These are phyloP conservation scores for Ilyonectria mors-panacis DNA, from an alignment of 2,329 filamentous ascomycete species.

Conservation along the genomic window DNA sequence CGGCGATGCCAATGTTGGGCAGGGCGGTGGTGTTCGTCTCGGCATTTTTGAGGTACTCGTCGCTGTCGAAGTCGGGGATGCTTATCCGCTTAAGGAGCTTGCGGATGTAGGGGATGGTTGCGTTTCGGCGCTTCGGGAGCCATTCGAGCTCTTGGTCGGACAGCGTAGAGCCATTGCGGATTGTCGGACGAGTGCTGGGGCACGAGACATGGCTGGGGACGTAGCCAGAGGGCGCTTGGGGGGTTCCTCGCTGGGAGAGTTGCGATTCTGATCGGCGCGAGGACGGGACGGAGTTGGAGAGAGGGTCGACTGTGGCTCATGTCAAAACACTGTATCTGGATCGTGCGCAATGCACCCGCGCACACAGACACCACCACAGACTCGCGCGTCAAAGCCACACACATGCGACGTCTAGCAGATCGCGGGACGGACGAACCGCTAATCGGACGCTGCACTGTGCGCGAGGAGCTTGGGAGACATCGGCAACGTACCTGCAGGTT, in stretches of 20 bases:
- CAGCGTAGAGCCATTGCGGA: conserved; percentile 74
- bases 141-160: conserved; percentile 81
- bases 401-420: background rate
- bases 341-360: conserved; percentile 15
- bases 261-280: conserved; percentile 23
- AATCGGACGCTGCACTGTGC: background rate
- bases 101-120: conserved; percentile 82
- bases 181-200: conserved; percentile 76
- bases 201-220: conserved; percentile 78
- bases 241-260: conserved; percentile 47
- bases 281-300: conserved; percentile 27
- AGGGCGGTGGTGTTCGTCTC: conserved; percentile 53
- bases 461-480: background rate
- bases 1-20: conserved; percentile 78
- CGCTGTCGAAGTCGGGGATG: conserved; percentile 85
- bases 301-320: conserved; percentile 33
- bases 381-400: background rate
- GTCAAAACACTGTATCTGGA: conserved; percentile 31
- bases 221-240: conserved; percentile 69
- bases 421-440: background rate
- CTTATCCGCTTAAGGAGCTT: conserved; percentile 79
- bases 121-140: conserved; percentile 79
- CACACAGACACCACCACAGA: conserved; percentile 2
- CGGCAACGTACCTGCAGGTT: conserved; percentile 34
- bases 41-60: conserved; percentile 72